Evolutionary conservation across 805 yeast genomes (phyloP), one percentile per base, ranked within the genome.

Genomic region (Sugiyamaella chiloensis): DNA sequence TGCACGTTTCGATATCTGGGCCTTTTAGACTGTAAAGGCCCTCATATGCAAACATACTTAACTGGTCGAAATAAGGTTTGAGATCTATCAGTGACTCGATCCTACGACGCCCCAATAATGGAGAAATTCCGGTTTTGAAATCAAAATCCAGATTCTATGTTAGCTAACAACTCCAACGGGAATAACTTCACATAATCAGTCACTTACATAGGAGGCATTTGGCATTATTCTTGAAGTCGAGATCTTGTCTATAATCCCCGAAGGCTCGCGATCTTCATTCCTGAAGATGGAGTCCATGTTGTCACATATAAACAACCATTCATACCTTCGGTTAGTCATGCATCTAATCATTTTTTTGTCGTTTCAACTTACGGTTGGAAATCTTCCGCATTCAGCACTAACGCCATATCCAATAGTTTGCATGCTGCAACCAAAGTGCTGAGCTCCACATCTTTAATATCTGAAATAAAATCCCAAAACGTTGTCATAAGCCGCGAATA

Each of bases 261-360:
- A 52, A 8, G 56, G 49, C 11, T 45, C 53, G 9, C 61, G 64
- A 14, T 61, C 66, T n/a, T 42, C 41, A 20, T 32, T 47, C 50
- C 73, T 71, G 56, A 71, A 74, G 24, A 77, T 72, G 16, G 83
- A 80, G 50, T 80, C 83, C 14, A 80, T 72, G 14, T 78, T 80
- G 56, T 85, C 87, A 23, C 81, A 74, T 8, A 91, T 77, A 60
- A 88, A 93, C 1, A 93, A 69, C 98, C 98, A 91, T 58, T 88
- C 93, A 52, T 78, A 64, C 43, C 52, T 39, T 43, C 16, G 30
- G 19, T 14, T 30, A n/a, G n/a, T n/a, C n/a, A n/a, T n/a, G 35
- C 12, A 39, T 23, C 11, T 21, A 12, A 39, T 27, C 29, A 23
- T 20, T 12, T 4, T 30, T 12, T 12, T 17, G 16, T 23, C 8